phyloP scores from a whole-genome alignment of 495 filamentous ascomycete genomes.

The Cercophora samala region DNA sequence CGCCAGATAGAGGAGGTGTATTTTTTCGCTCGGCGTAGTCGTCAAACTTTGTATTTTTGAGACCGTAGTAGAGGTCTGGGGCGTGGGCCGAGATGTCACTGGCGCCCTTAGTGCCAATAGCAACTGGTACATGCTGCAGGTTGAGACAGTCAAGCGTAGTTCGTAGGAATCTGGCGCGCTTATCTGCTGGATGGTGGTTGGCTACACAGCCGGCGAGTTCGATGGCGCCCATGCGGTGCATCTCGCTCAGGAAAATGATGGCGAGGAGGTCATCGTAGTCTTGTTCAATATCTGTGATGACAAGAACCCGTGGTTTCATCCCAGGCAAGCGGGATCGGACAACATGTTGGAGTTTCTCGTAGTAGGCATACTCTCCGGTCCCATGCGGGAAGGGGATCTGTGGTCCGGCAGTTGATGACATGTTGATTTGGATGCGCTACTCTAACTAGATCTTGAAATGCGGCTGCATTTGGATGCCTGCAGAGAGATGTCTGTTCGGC shows the following conservation, averaged over 20 bases:
- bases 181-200: conserved; percentile 16
- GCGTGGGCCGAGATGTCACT: background rate
- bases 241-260: conserved; percentile 26
- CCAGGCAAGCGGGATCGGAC: conserved; percentile 10
- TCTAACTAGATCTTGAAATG: too few species aligned
- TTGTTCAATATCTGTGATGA: conserved; percentile 24
- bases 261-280: conserved; percentile 26
- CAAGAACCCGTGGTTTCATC: conserved; percentile 19
- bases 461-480: too few species aligned
- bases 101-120: conserved; percentile 10
- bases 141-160: conserved; percentile 16
- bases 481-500: too few species aligned
- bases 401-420: background rate
- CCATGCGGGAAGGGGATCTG: background rate
- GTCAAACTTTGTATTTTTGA: conserved; percentile 20
- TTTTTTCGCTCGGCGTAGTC: conserved; percentile 2
- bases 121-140: conserved; percentile 14
- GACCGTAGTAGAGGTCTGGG: conserved; percentile 14
- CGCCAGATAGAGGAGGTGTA: background rate
- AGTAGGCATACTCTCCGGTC: background rate
- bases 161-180: conserved; percentile 20
- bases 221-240: conserved; percentile 24
- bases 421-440: background rate
- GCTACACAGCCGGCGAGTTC: conserved; percentile 21
- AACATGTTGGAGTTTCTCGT: conserved; percentile 11